These are phyloP conservation scores for Breynia disticha DNA, from an alignment of 441 rosid genomes.

Conservation along the genomic window DNA sequence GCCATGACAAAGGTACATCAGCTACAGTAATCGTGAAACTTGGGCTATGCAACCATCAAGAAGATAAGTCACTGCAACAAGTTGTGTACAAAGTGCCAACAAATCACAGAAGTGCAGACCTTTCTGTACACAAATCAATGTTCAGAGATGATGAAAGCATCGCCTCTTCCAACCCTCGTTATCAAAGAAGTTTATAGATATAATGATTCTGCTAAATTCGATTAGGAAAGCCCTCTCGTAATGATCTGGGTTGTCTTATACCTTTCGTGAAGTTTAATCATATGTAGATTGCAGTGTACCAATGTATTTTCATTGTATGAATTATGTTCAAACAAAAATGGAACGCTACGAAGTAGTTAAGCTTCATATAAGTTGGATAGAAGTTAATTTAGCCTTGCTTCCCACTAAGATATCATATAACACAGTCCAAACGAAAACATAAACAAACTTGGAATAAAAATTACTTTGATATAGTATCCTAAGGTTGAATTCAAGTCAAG, in stretches of 20 bases:
- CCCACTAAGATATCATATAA: slow-evolving; percentile 6
- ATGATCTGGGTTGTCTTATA: not conserved
- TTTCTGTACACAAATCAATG: slow-evolving; percentile 15
- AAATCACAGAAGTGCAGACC: slow-evolving; percentile 46
- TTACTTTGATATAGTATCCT: not conserved
- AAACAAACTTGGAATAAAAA: slow-evolving; percentile 6
- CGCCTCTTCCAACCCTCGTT: slow-evolving; percentile 18
- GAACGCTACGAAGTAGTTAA: not conserved
- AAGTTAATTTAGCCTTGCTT: slow-evolving; percentile 5
- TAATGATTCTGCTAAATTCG: not conserved
- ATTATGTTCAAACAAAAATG: too few relatives aligned
- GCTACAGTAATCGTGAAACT: slow-evolving; percentile 61
- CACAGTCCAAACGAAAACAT: slow-evolving; percentile 12
- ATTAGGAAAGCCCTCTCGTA: not conserved
- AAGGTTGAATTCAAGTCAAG: not conserved
- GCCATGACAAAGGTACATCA: slow-evolving; percentile 53
- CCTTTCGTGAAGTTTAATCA: not conserved
- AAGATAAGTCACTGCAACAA: slow-evolving; percentile 24
- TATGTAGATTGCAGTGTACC: too few relatives aligned
- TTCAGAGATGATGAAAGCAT: slow-evolving; percentile 17
- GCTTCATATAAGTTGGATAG: not conserved
- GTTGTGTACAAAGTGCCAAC: slow-evolving; percentile 31
- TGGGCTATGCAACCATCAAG: slow-evolving; percentile 38
- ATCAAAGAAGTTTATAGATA: slow-evolving; percentile 38
- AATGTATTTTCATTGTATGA: too few relatives aligned